Evolutionary conservation across 306 rosid genomes (phyloP).

Genomic region (Luffa acutangula): DNA sequence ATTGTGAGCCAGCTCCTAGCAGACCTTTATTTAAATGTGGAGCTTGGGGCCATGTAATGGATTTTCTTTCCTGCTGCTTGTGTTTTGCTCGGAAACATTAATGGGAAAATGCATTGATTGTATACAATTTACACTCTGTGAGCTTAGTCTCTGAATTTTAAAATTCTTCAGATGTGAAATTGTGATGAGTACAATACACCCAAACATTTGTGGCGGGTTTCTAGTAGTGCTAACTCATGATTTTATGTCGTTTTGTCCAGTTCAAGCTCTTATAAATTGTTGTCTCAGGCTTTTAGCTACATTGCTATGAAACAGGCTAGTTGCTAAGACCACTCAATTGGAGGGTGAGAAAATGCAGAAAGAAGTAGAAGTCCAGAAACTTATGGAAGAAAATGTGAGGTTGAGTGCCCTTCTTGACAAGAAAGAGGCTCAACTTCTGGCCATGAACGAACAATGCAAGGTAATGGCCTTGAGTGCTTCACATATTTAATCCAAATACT

Average conservation of each 20-base stretch:
- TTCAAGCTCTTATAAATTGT: neutral
- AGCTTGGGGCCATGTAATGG: neutral
- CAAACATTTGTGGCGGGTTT: no score
- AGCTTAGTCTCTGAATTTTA: neutral
- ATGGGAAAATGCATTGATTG: neutral
- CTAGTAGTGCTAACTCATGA: no score
- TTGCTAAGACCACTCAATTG: constrained; percentile 77
- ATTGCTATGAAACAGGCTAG: constrained; percentile 51
- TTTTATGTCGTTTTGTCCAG: neutral
- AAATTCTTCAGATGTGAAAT: neutral
- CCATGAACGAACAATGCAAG: constrained; percentile 96
- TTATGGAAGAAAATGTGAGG: constrained; percentile 88
- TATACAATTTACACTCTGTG: neutral
- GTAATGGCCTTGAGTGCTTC: constrained; percentile 95
- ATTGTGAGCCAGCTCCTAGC: neutral
- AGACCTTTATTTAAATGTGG: neutral
- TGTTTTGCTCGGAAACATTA: neutral
- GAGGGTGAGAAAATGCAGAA: constrained; percentile 98
- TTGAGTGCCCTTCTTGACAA: constrained; percentile 91
- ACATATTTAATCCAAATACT: constrained; percentile 27
- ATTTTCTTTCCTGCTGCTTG: neutral
- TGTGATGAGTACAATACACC: neutral
- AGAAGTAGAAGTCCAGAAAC: constrained; percentile 92
- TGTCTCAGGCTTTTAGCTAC: neutral
- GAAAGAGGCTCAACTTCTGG: constrained; percentile 96